Base-by-base conservation (phyloP, 1,139 yeast genomes). In the Debaryomyces subglobosus region DNA sequence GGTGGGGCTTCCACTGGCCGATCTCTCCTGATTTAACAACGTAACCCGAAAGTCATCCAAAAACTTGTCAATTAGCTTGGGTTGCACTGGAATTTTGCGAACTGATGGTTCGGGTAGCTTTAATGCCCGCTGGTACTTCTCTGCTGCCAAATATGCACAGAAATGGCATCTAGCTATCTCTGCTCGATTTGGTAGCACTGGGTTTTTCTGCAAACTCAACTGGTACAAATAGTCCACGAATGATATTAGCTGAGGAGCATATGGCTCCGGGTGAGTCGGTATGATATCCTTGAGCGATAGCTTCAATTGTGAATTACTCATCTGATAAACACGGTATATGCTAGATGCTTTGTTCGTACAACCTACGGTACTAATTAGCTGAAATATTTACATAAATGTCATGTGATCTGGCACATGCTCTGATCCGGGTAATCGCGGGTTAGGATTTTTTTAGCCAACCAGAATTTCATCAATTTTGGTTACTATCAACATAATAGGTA, bases 131-230 rank as follows among this genome's bases (percentile, higher is more conserved):
- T 68, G 68, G 43, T 79, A 74, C 54, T 73, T 73, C 50, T 82
- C 85, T 10, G 78, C 77, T 0, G 88, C 84, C 27, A 85, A 63
- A 52, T 71, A 81, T 2, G 89, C 87, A 62, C 89, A 83, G 13
- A 86, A 62, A 59, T 86, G 91, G 51, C 77, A 77, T 41, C 92
- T 68, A 1, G 88, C 89, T 2, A 79, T 70, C 54, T 86, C 91
- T 45, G 81, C 78, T 34, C 72, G 72, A 29, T 77, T 75, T 5
- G 74, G 69, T 38, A 81, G 72, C 5, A 78, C 64, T 27, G 77
- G 72, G 48, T 77, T 71, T 53, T 78, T 76, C 47, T 72, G 78
- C 15, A 82, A 67, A 32, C 86, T 80, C 3, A 81, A 62, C 49
- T 74, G 78, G 57, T 85, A 78, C 3, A 85, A 63, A 1, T 81